Percentiles rank a stretch among this genome's conserved stretches.
phyloP scores from a whole-genome alignment of 495 filamentous ascomycete species.

The Trichoderma parareesei region DNA sequence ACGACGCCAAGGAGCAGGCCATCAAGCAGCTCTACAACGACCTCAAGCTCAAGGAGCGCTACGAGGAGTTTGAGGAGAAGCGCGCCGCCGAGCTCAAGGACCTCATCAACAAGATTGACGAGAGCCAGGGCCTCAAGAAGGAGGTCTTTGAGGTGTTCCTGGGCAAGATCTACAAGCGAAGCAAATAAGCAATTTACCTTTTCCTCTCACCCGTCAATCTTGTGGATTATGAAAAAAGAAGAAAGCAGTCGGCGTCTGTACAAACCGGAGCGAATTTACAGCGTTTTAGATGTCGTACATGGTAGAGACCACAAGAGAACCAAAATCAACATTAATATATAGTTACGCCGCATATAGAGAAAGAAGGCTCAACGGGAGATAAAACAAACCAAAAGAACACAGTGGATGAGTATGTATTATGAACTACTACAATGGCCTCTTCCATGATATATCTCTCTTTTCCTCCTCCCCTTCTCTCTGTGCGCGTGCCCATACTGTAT shows the following conservation, averaged over 20 bases:
- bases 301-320: not conserved
- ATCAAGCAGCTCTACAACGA: conserved; percentile 86
- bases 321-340: not conserved
- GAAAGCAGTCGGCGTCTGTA: not conserved
- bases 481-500: not conserved
- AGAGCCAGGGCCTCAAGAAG: conserved; percentile 79
- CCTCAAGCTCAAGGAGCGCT: conserved; percentile 69
- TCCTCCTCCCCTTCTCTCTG: not conserved
- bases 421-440: not conserved
- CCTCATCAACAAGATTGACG: conserved; percentile 73
- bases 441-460: not conserved
- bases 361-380: not conserved
- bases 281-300: not conserved
- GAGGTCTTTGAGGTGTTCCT: conserved; percentile 85
- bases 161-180: conserved; percentile 93
- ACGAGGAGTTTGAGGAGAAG: conserved; percentile 84
- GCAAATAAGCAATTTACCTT: conserved; percentile 49
- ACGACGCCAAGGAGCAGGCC: conserved; percentile 65
- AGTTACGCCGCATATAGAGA: not conserved
- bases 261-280: not conserved
- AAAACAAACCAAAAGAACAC: not conserved
- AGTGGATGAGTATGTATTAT: not conserved
- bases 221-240: not conserved
- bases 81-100: conserved; percentile 61
- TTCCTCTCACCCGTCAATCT: not conserved